Evolutionary conservation across 2,329 filamentous ascomycete species (phyloP).

Genomic region (Nannizziopsis barbatae): DNA sequence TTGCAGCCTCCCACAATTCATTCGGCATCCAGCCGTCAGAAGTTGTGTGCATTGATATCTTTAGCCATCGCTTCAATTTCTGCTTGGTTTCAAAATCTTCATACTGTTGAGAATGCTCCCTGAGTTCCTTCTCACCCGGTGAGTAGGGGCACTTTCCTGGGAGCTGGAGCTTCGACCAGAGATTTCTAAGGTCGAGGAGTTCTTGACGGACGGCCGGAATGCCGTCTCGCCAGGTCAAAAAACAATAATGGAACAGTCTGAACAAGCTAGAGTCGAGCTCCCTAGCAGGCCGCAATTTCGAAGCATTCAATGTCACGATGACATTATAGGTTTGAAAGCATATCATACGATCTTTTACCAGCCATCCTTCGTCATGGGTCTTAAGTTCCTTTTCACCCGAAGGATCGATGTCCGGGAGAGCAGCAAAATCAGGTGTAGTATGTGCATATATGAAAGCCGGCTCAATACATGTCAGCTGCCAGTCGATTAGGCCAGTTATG

Average conservation of each 20-base stretch:
- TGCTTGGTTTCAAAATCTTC: slow-evolving; percentile 25
- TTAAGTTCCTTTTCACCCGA: slow-evolving; percentile 12
- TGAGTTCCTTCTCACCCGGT: slow-evolving; percentile 21
- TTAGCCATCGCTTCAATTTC: slow-evolving; percentile 23
- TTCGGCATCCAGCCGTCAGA: slow-evolving; percentile 27
- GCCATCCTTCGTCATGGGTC: slow-evolving; percentile 14
- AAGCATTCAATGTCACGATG: slow-evolving; percentile 18
- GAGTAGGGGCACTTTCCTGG: slow-evolving; percentile 21
- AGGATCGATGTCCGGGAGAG: slow-evolving; percentile 16
- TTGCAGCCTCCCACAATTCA: slow-evolving; percentile 23
- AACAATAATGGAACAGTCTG: slow-evolving; percentile 25
- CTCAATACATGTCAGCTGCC: slow-evolving; percentile 25
- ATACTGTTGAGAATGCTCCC: slow-evolving; percentile 20
- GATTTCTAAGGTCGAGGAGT: slow-evolving; percentile 22
- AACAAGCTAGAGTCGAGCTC: slow-evolving; percentile 22
- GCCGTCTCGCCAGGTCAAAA: slow-evolving; percentile 24
- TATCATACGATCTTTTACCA: slow-evolving; percentile 21
- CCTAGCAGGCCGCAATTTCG: slow-evolving; percentile 21
- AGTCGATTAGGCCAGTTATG: slow-evolving; percentile 27
- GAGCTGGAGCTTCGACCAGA: slow-evolving; percentile 21
- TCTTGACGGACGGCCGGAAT: slow-evolving; percentile 23
- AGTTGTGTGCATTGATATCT: slow-evolving; percentile 19
- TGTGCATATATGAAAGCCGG: slow-evolving; percentile 25
- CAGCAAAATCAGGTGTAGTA: slow-evolving; percentile 23
- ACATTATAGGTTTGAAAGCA: slow-evolving; percentile 25